Evolutionary conservation across 2,329 filamentous ascomycete genomes (phyloP).

Genomic region (Xylaria sp.): DNA sequence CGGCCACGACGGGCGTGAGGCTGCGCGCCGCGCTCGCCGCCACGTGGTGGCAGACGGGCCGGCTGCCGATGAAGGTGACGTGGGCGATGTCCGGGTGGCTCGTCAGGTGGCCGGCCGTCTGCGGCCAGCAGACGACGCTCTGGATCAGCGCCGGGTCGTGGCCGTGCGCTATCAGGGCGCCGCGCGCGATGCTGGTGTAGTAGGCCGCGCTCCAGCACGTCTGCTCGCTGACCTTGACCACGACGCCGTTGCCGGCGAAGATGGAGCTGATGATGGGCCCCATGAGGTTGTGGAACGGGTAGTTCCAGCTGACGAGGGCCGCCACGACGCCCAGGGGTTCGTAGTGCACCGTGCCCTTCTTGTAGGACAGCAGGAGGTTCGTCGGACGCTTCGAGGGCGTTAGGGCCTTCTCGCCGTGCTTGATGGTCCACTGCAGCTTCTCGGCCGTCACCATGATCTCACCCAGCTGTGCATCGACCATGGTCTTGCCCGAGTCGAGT

Average conservation of each 20-base stretch:
- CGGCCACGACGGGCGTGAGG: constrained; percentile 88
- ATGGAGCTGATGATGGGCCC: constrained; percentile 90
- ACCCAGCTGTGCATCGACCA: constrained; percentile 91
- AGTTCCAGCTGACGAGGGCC: constrained; percentile 97
- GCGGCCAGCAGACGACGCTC: constrained; percentile 86
- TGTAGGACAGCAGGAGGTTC: constrained; percentile 94
- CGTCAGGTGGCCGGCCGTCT: constrained; percentile 82
- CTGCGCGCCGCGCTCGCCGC: constrained; percentile 85
- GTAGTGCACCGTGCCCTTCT: constrained; percentile 88
- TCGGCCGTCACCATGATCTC: constrained; percentile 95
- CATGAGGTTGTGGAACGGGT: constrained; percentile 93
- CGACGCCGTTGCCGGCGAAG: constrained; percentile 89
- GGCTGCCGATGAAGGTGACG: constrained; percentile 95
- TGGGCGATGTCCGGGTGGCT: constrained; percentile 86
- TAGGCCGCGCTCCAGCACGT: constrained; percentile 92
- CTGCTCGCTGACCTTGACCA: constrained; percentile 95
- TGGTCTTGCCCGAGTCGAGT: constrained; percentile 94
- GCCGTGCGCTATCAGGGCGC: constrained; percentile 83
- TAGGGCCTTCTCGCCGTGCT: constrained; percentile 87
- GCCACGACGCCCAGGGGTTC: constrained; percentile 94
- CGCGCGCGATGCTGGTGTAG: constrained; percentile 81
- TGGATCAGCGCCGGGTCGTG: constrained; percentile 86
- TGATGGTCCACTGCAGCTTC: constrained; percentile 93
- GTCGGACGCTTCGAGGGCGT: constrained; percentile 78
- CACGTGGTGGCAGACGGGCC: constrained; percentile 86